Evolutionary conservation across 257 asterid genomes (phyloP).

Genomic region (Solanum corneliomulleri): DNA sequence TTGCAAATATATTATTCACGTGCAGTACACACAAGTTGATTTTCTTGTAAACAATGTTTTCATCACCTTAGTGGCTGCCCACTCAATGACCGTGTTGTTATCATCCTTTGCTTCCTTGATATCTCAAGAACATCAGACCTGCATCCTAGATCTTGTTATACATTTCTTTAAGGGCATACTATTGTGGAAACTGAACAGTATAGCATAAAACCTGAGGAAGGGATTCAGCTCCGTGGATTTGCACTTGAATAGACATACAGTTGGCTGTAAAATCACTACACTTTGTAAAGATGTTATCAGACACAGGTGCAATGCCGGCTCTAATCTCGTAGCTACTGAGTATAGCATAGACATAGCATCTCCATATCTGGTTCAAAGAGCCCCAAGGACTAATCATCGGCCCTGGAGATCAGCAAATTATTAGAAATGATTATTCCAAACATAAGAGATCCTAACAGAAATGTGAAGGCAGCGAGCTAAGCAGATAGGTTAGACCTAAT

Average conservation of each 20-base stretch:
- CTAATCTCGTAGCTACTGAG: neutral
- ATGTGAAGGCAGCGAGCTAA: neutral
- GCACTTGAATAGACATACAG: neutral
- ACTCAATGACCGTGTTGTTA: neutral
- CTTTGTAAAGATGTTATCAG: neutral
- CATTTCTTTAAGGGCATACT: neutral
- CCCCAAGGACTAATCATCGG: neutral
- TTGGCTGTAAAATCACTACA: neutral
- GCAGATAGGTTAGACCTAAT: neutral
- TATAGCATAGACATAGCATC: neutral
- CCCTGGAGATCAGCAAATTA: neutral
- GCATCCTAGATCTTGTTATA: neutral
- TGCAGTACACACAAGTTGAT: neutral
- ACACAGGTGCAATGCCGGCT: neutral
- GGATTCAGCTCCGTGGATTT: neutral
- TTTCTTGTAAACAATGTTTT: neutral
- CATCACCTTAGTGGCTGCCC: neutral
- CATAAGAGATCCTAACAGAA: neutral
- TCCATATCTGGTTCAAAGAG: neutral
- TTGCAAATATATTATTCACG: neutral
- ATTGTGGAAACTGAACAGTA: neutral
- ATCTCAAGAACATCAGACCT: neutral
- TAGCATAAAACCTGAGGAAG: neutral
- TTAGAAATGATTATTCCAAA: neutral
- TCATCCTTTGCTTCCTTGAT: neutral